A percentile compares a stretch with the other conserved stretches of the same genome.
Evolutionary conservation across 2,329 filamentous ascomycete species (phyloP).

Genomic region (Claviceps spartinae): DNA sequence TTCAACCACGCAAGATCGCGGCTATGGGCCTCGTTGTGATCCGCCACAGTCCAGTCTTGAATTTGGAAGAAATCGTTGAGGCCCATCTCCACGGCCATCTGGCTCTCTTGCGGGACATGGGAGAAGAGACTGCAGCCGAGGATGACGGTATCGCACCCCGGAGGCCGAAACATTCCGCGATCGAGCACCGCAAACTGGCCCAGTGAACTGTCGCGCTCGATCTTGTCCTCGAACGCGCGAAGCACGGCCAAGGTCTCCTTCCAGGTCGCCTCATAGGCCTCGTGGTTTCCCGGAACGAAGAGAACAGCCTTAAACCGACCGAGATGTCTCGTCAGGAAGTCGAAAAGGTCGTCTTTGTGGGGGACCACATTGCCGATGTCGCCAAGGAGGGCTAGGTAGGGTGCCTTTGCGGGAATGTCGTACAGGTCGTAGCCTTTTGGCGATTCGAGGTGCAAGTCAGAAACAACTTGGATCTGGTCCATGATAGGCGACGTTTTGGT

Average conservation of each 20-base stretch:
- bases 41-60: conserved; percentile 22
- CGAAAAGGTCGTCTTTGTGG: conserved; percentile 25
- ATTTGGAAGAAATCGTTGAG: conserved; percentile 40
- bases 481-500: background rate
- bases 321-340: conserved; percentile 36
- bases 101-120: conserved; percentile 22
- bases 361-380: conserved; percentile 35
- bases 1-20: conserved; percentile 32
- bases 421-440: conserved; percentile 36
- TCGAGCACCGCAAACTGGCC: conserved; percentile 29
- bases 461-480: conserved; percentile 24
- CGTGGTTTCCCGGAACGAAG: conserved; percentile 43
- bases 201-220: conserved; percentile 11
- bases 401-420: conserved; percentile 30
- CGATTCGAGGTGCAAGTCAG: conserved; percentile 43
- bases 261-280: conserved; percentile 34
- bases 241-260: conserved; percentile 15
- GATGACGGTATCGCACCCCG: conserved; percentile 15
- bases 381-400: conserved; percentile 40
- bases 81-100: conserved; percentile 24
- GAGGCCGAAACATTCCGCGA: conserved; percentile 13
- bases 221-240: conserved; percentile 17
- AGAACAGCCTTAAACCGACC: conserved; percentile 34
- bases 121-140: conserved; percentile 35
- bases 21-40: conserved; percentile 24